Percentiles rank a stretch among this genome's conserved stretches.
Evolutionary conservation across 768 basidiomycete species (phyloP).

Genomic region (Suillus subalutaceus): DNA sequence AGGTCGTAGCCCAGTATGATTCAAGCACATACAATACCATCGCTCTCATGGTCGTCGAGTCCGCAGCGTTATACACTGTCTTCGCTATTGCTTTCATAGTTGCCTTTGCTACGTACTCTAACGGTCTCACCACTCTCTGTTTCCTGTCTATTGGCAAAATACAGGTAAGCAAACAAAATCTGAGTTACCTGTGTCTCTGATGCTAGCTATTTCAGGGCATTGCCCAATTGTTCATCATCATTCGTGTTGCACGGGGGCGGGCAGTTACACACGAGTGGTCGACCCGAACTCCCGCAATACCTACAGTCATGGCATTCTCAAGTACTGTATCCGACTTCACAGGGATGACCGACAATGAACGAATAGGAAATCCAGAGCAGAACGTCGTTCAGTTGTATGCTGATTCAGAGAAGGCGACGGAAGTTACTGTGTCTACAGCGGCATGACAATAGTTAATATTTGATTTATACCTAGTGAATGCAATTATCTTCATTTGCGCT

Average conservation of each 20-base stretch:
- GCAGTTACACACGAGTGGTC: conserved; percentile 18
- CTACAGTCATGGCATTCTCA: background rate
- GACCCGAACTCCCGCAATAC: background rate
- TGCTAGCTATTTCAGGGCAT: conserved; percentile 29
- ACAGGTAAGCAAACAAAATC: conserved; percentile 25
- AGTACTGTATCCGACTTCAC: background rate
- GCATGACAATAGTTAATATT: background rate
- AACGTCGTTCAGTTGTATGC: background rate
- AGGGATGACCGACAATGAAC: background rate
- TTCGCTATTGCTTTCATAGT: conserved; percentile 31
- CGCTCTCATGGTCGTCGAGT: conserved; percentile 35
- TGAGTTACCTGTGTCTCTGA: background rate
- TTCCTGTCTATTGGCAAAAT: conserved; percentile 36
- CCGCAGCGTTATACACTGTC: conserved; percentile 27
- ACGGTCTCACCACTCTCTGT: conserved; percentile 33
- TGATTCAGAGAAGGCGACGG: background rate
- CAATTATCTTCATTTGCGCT: background rate
- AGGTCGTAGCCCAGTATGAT: conserved; percentile 16
- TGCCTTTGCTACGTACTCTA: conserved; percentile 18
- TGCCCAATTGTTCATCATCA: conserved; percentile 37
- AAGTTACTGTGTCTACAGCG: no score
- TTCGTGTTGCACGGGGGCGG: conserved; percentile 36
- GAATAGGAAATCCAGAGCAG: background rate
- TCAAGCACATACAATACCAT: conserved; percentile 25
- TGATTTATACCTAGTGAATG: background rate